phyloP scores from a whole-genome alignment of 2,329 filamentous ascomycete genomes.

The Ophiostoma tasmaniense region DNA sequence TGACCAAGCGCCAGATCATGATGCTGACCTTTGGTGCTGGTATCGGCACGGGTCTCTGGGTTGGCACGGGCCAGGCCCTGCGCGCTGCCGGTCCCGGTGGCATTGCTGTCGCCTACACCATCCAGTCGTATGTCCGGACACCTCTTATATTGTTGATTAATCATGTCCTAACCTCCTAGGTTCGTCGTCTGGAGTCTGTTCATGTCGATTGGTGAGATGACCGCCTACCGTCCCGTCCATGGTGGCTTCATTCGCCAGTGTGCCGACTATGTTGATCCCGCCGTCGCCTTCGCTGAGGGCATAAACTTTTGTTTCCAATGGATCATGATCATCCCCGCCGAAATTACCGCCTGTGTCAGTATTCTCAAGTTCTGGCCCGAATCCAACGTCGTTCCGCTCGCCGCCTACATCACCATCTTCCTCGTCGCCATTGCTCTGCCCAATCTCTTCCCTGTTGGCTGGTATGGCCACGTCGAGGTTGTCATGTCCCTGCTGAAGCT shows the following conservation, averaged over 20 bases:
- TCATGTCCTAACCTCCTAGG: neutral
- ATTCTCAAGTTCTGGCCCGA: neutral
- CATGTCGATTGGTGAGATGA: constrained; percentile 1
- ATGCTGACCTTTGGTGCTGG: constrained; percentile 2
- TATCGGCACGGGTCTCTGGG: neutral
- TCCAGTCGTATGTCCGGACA: neutral
- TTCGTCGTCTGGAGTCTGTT: neutral
- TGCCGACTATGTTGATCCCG: neutral
- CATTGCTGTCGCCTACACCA: neutral
- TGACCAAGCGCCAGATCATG: neutral
- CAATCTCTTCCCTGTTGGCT: neutral
- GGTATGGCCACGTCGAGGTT: neutral
- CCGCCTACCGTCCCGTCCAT: neutral
- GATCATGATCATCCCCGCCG: neutral
- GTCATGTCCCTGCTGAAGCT: neutral
- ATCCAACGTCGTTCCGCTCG: neutral
- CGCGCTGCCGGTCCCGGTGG: neutral
- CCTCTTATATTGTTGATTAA: too few relatives aligned
- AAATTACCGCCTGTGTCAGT: neutral
- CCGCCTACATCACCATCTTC: neutral
- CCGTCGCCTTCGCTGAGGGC: neutral
- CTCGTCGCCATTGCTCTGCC: neutral
- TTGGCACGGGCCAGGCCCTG: neutral
- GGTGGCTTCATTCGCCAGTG: neutral
- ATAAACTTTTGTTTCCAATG: neutral